phyloP scores from a whole-genome alignment of 1,139 yeast genomes.

The Zygosaccharomyces pseudobailii region DNA sequence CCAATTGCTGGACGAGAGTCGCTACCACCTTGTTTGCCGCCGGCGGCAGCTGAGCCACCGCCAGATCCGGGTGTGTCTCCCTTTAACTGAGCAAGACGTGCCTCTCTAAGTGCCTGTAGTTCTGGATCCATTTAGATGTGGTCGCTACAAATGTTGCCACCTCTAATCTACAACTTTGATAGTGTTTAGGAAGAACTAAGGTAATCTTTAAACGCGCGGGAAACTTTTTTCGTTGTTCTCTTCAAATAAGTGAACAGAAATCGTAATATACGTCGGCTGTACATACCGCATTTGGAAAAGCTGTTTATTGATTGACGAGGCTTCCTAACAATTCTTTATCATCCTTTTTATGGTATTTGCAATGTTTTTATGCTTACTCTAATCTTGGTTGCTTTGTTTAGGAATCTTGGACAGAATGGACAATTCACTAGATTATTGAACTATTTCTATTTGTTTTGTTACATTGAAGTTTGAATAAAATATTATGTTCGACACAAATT shows the following conservation, averaged over 20 bases:
- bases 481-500: too few species aligned
- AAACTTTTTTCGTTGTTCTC: neutral
- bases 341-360: too few species aligned
- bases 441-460: too few species aligned
- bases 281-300: neutral
- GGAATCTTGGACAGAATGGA: too few species aligned
- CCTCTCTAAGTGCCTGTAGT: conserved; percentile 81
- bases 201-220: conserved; percentile 3
- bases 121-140: conserved; percentile 53
- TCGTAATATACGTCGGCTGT: neutral
- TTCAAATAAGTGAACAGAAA: neutral
- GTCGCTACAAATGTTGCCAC: neutral
- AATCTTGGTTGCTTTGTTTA: too few species aligned
- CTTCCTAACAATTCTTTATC: neutral
- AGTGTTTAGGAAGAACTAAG: neutral
- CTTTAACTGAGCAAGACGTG: conserved; percentile 79
- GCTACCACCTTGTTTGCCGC: conserved; percentile 12
- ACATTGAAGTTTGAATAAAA: too few species aligned
- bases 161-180: neutral
- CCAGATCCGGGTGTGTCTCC: conserved; percentile 26
- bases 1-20: conserved; percentile 17
- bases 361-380: too few species aligned
- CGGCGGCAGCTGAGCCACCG: conserved; percentile 17
- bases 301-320: neutral
- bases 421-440: too few species aligned